Evolutionary conservation across 1,284 basidiomycete genomes (phyloP), one percentile per base, ranked within the genome.

Genomic region (Ustanciosporium gigantosporum): DNA sequence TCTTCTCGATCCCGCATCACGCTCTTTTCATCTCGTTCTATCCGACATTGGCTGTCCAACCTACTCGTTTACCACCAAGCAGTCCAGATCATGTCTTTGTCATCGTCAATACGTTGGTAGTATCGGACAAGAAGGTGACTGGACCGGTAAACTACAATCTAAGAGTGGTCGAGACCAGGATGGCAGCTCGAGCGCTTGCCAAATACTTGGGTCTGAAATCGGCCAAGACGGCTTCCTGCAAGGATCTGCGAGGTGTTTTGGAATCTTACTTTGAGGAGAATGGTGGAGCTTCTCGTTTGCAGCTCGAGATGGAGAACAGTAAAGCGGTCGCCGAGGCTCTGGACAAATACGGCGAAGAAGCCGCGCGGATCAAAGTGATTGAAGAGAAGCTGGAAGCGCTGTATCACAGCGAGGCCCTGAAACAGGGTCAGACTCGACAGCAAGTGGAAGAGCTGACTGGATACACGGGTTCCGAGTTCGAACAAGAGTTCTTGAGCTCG

Each of bases 71-170:
- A 4, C 75, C 75, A 0, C 25, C 45, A 0, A 56, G 49, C 19
- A 27, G 38, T 3, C 55, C 56, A 5, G 61, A 68, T 3, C 62
- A 66, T 37, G 49, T 56, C 2, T 71, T 74, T 25, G 65, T 77
- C 25, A 70, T 77, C 11, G 68, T 68, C 31, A 77, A 77, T 49
- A 74, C 75, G 3, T 52, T 77, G 27, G 64, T 76, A 23, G 58
- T 65, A 0, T 67, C 65, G 13, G 75, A 77, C 44, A 77, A 77
- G 38, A 77, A 77, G 43, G 75, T 74, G 4, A 67, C 58, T 2
- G 75, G 73, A 0, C 73, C 75, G 0, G 66, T 73, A 15, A 73
- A 76, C 29, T 77, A 76, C 55, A 77, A 77, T 37, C 51, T 77
- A 8, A 67, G 75, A 16, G 73, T 75, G 11, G 73, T 68, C 8